These are phyloP conservation scores for Mycena chlorophos DNA, from an alignment of 768 basidiomycete species.

Conservation along the genomic window DNA sequence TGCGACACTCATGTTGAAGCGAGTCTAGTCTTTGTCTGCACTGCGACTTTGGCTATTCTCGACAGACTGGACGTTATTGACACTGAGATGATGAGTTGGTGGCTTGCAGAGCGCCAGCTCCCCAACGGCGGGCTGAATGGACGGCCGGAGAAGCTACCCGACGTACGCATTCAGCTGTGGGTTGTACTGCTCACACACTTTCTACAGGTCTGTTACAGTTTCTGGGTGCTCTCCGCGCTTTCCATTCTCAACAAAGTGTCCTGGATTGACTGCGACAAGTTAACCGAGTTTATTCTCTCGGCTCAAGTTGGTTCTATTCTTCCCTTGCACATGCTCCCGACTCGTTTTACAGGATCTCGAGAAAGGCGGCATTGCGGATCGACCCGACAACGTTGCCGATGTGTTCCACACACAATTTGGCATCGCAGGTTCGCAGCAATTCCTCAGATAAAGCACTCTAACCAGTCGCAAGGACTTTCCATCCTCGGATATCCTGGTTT, in stretches of 20 bases:
- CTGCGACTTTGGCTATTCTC: slow-evolving; percentile 84
- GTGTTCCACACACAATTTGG: slow-evolving; percentile 98
- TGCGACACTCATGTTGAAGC: neutral
- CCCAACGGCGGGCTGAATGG: slow-evolving; percentile 95
- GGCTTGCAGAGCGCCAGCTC: slow-evolving; percentile 91
- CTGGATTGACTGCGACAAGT: slow-evolving; percentile 86
- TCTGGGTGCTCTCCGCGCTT: slow-evolving; percentile 91
- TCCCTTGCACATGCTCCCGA: neutral
- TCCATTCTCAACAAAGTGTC: slow-evolving; percentile 78
- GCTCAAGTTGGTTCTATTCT: slow-evolving; percentile 60
- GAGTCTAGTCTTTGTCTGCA: slow-evolving; percentile 80
- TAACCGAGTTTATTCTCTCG: slow-evolving; percentile 80
- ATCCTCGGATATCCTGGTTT: slow-evolving; percentile 85
- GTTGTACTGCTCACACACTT: neutral
- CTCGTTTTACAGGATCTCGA: slow-evolving; percentile 68
- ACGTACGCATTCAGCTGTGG: slow-evolving; percentile 53
- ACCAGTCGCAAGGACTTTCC: slow-evolving; percentile 68
- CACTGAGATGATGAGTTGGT: slow-evolving; percentile 79
- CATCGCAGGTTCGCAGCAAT: slow-evolving; percentile 62
- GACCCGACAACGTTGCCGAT: slow-evolving; percentile 91
- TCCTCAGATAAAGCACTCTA: neutral
- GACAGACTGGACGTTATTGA: slow-evolving; percentile 82
- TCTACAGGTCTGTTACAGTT: slow-evolving; percentile 90
- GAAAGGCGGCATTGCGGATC: slow-evolving; percentile 89
- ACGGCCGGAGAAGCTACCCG: slow-evolving; percentile 95